Base-by-base conservation (phyloP, 805 yeast species). In the Teunomyces aglyptinius region DNA sequence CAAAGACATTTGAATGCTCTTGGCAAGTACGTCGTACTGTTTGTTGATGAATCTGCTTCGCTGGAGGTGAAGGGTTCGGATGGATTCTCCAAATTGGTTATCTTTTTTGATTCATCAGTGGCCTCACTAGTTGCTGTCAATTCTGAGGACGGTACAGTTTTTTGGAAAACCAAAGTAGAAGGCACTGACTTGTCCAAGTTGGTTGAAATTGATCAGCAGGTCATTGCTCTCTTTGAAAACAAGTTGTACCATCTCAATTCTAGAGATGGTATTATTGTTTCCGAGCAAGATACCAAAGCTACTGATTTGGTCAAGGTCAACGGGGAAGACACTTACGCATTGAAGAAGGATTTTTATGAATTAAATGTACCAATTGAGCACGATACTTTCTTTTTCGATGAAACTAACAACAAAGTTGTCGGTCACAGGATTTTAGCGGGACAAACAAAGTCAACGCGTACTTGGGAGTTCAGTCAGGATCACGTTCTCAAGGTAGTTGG, bases 1-100 rank as follows among this genome's bases (percentile, higher is more conserved):
- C 50, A 48, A 29, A 59, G 69, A 43, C 76, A 72, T 43, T 60
- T 70, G 50, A 47, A 58, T 3, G 68, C 66, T 29, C 49, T 72
- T 13, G 75, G 76, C 1, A 56, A 49, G 38, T 62, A 52, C 39
- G 46, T 56, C 2, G 51, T 55, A 0, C 51, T 61, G 6, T 40
- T 49, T 13, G 36, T 40, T 13, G 38, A 42, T 12, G 36, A n/a
- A 19, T 24, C 43, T 19, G 11, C 43, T 33, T 22, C 26, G 1
- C 31, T 19, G 26, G 20, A 15, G 19, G 44, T 33, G 4, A 48
- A 49, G 5, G 63, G 56, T 3, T 63, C 59, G 26, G 55, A 52
- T 50, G 74, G 71, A 0, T 60, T 70, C 36, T 62, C 55, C 15
- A 72, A 71, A 42, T 45, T 65, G 6, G 49, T 72, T 13, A 52